A percentile compares a stretch with the other conserved stretches of the same genome.
phyloP scores from a whole-genome alignment of 1,284 basidiomycete species.

The Microbotryum intermedium region DNA sequence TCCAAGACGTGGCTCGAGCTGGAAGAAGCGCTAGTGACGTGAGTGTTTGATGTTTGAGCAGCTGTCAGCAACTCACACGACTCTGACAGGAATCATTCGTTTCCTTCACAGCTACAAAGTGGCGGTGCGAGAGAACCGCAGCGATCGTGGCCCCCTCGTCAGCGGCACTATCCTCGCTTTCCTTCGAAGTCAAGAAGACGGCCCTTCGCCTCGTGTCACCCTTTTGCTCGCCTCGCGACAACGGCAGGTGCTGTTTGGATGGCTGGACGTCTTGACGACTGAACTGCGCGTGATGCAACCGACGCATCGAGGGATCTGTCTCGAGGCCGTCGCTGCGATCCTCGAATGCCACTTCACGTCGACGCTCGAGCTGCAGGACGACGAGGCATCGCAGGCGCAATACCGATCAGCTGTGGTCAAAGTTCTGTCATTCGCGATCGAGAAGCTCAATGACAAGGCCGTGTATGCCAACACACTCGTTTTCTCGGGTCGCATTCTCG shows the following conservation, averaged over 20 bases:
- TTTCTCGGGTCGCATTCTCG: constrained; percentile 45
- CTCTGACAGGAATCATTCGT: background rate
- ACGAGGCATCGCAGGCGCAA: constrained; percentile 31
- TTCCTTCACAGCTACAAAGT: constrained; percentile 1
- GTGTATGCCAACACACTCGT: constrained; percentile 48
- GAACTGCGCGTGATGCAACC: constrained; percentile 34
- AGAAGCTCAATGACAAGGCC: constrained; percentile 46
- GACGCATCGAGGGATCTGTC: constrained; percentile 44
- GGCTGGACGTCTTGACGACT: constrained; percentile 16
- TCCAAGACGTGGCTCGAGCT: constrained; percentile 17
- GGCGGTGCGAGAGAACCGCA: constrained; percentile 2
- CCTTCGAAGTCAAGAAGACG: constrained; percentile 23
- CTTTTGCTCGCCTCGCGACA: constrained; percentile 16
- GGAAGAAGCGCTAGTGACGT: constrained; percentile 16
- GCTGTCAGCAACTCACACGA: background rate
- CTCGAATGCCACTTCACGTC: constrained; percentile 44
- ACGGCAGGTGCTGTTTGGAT: constrained; percentile 28
- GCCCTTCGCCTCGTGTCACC: background rate
- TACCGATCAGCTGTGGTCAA: constrained; percentile 42
- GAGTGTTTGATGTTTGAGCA: background rate
- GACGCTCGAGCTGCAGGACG: constrained; percentile 36
- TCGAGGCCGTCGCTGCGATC: constrained; percentile 44
- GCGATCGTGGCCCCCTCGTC: constrained; percentile 14
- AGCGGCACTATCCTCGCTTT: constrained; percentile 18
- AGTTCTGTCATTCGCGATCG: constrained; percentile 45